Conservation (phyloP, 805 yeast genomes). For the Saccharomycopsis sp. region DNA sequence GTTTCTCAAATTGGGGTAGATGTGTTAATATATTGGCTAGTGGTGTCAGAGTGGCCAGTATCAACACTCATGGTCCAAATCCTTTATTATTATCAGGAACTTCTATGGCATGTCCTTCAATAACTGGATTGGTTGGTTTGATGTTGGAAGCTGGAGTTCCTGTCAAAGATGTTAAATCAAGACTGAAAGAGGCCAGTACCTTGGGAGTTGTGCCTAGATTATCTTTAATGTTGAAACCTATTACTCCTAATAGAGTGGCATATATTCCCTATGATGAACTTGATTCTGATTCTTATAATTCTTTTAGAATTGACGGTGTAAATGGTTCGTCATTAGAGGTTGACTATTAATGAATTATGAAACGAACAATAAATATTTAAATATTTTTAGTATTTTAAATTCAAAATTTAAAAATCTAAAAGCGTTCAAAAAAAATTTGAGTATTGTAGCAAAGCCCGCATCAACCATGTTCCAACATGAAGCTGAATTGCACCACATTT, state of each 20-base stretch:
- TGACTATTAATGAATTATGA: no score
- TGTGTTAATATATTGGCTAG: slow-evolving; percentile 84
- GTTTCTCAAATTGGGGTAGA: slow-evolving; percentile 86
- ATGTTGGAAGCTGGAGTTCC: slow-evolving; percentile 42
- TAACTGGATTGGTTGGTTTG: slow-evolving; percentile 55
- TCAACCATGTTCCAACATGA: no score
- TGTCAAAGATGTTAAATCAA: slow-evolving; percentile 30
- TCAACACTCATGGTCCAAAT: slow-evolving; percentile 17
- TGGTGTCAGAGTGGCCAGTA: slow-evolving; percentile 48
- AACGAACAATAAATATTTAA: no score
- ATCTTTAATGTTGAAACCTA: slow-evolving; percentile 35
- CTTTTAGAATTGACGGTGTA: no score
- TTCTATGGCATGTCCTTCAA: slow-evolving; percentile 72
- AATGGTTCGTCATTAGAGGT: no score
- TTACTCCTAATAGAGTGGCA: slow-evolving; percentile 52
- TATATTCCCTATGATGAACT: slow-evolving; percentile 14
- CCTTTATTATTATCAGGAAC: slow-evolving; percentile 52
- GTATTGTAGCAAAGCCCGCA: no score
- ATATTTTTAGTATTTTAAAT: no score
- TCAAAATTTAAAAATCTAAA: no score
- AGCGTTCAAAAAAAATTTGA: no score
- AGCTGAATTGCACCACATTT: no score
- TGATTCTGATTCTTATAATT: no score
- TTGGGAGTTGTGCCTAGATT: slow-evolving; percentile 36
- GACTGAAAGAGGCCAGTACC: slow-evolving; percentile 37